Evolutionary conservation across 352 stramenopile genomes (phyloP).

Genomic region (Lagenidium sp.): DNA sequence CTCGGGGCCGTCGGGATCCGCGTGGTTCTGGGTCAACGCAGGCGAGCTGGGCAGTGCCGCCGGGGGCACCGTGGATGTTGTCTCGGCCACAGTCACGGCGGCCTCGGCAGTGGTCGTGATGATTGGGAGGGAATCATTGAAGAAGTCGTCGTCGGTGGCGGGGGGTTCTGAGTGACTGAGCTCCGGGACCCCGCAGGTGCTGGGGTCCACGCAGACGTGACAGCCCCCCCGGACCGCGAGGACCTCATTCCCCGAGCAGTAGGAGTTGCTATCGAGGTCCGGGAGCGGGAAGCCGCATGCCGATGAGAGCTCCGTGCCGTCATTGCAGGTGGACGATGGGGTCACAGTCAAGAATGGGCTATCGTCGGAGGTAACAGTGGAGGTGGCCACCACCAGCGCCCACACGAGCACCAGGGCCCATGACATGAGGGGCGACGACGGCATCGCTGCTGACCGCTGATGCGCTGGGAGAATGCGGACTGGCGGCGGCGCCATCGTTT

Average conservation of each 20-base stretch:
- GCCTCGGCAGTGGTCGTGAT: no score
- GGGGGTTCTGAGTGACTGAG: background rate
- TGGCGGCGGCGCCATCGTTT: no score
- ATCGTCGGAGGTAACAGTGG: no score
- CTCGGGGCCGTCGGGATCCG: background rate
- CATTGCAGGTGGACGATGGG: no score
- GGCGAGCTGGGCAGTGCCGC: background rate
- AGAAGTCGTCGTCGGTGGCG: background rate
- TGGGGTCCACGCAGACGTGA: slow-evolving; percentile 30
- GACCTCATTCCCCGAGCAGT: slow-evolving; percentile 16
- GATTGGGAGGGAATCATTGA: no score
- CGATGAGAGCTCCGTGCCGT: slow-evolving; percentile 7
- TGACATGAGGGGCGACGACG: no score
- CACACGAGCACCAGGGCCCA: no score
- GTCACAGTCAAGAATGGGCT: no score
- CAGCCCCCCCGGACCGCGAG: slow-evolving; percentile 39
- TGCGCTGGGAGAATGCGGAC: no score
- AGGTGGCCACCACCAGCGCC: no score
- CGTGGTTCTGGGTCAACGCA: background rate
- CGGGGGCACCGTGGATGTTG: background rate
- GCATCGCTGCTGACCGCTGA: no score
- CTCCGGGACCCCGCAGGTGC: slow-evolving; percentile 11
- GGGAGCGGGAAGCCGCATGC: slow-evolving; percentile 5
- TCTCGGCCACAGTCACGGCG: background rate
- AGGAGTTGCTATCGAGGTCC: slow-evolving; percentile 13